Evolutionary conservation across 306 rosid genomes (phyloP).

Genomic region (Cucurbita pepo): DNA sequence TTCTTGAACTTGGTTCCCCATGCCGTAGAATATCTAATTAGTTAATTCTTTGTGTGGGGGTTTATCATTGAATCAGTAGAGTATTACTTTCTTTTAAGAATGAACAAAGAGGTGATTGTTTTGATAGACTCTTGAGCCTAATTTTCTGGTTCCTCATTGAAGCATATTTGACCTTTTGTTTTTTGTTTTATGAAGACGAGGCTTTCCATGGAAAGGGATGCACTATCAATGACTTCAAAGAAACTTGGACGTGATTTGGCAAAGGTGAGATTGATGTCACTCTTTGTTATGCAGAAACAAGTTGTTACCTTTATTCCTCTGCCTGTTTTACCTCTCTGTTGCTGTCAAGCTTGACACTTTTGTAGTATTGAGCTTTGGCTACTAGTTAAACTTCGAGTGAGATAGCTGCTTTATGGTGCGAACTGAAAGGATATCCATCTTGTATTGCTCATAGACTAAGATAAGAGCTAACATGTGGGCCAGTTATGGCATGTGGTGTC

Average conservation of each 20-base stretch:
- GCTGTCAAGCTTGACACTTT: background rate
- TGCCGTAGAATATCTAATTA: background rate
- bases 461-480: background rate
- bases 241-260: slow-evolving; percentile 75
- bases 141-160: background rate
- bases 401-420: background rate
- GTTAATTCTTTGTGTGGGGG: background rate
- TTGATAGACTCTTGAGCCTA: background rate
- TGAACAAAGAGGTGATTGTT: background rate
- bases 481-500: background rate
- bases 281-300: background rate
- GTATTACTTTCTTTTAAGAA: background rate
- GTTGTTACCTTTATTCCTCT: background rate
- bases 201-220: slow-evolving; percentile 63
- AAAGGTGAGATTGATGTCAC: slow-evolving; percentile 35
- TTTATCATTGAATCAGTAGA: background rate
- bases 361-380: background rate
- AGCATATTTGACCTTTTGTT: background rate
- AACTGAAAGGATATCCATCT: background rate
- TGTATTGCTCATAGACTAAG: background rate
- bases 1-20: background rate
- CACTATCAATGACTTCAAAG: slow-evolving; percentile 46
- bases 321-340: background rate
- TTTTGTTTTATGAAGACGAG: slow-evolving; percentile 30
- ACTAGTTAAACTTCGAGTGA: background rate